Percentiles rank a stretch among this genome's conserved stretches.
These are phyloP conservation scores for Tulasnella sp. DNA, from an alignment of 768 basidiomycete genomes.

Conservation along the genomic window DNA sequence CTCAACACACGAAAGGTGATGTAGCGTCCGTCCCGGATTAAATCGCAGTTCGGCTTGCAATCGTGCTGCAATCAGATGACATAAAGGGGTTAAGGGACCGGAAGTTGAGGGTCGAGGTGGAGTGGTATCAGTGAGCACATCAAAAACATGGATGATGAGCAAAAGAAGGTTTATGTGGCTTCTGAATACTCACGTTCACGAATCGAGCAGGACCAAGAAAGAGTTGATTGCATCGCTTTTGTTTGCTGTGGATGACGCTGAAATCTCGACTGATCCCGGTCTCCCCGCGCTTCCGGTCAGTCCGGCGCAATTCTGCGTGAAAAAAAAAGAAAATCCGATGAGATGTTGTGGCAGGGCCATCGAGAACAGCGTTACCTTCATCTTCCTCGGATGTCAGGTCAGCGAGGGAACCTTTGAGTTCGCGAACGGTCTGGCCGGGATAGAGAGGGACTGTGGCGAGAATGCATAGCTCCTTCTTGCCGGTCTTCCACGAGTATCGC, in stretches of 20 bases:
- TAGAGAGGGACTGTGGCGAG: slow-evolving; percentile 61
- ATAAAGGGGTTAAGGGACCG: background rate
- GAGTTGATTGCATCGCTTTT: slow-evolving; percentile 84
- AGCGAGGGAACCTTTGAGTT: slow-evolving; percentile 84
- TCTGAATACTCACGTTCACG: slow-evolving; percentile 56
- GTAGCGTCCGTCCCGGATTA: slow-evolving; percentile 78
- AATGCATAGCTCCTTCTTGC: slow-evolving; percentile 80
- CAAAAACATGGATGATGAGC: slow-evolving; percentile 18
- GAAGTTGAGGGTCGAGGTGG: slow-evolving; percentile 1
- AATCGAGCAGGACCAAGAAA: slow-evolving; percentile 86
- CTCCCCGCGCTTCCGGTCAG: slow-evolving; percentile 51
- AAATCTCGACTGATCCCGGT: slow-evolving; percentile 64
- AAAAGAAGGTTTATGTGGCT: slow-evolving; percentile 14
- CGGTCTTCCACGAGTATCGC: slow-evolving; percentile 73
- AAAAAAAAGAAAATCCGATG: background rate
- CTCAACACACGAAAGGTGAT: slow-evolving; percentile 79
- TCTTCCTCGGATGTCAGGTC: slow-evolving; percentile 78
- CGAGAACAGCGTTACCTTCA: slow-evolving; percentile 29
- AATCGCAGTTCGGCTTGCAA: slow-evolving; percentile 77
- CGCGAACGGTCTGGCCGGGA: slow-evolving; percentile 62
- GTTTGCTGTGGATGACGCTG: slow-evolving; percentile 81
- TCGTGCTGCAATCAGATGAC: slow-evolving; percentile 46
- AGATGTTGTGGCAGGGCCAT: no score
- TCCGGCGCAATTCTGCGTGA: slow-evolving; percentile 55
- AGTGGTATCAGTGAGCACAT: background rate